These are phyloP conservation scores for Lotmaria passim DNA, from an alignment of 208 protist species.

Conservation along the genomic window DNA sequence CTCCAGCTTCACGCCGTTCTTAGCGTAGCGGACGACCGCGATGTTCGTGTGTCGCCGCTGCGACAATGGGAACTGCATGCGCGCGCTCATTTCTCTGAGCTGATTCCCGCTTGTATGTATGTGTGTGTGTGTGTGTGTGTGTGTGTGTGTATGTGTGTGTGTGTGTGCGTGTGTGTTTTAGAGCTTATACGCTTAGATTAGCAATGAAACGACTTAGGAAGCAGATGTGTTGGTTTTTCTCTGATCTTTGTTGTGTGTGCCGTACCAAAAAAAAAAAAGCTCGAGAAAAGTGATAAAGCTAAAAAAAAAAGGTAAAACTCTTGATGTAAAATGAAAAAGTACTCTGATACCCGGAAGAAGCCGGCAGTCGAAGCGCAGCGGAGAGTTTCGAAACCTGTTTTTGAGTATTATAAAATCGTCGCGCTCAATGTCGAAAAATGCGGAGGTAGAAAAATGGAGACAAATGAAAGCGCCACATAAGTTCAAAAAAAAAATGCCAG, in stretches of 20 bases:
- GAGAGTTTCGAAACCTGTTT: too few relatives aligned
- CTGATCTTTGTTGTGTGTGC: too few relatives aligned
- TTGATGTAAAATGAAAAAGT: too few relatives aligned
- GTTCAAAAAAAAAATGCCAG: too few relatives aligned
- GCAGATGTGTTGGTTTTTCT: too few relatives aligned
- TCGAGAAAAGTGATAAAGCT: too few relatives aligned
- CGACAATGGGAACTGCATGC: slow-evolving; percentile 86
- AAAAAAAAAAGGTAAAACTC: neutral
- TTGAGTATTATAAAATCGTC: too few relatives aligned
- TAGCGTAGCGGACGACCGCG: slow-evolving; percentile 82
- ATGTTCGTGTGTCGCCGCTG: slow-evolving; percentile 92
- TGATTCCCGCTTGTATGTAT: neutral
- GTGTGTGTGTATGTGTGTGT: neutral
- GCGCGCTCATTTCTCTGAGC: slow-evolving; percentile 88
- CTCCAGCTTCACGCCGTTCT: slow-evolving; percentile 85
- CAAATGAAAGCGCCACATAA: too few relatives aligned
- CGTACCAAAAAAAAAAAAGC: neutral
- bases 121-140: neutral
- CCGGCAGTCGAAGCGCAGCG: too few relatives aligned
- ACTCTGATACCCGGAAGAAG: too few relatives aligned
- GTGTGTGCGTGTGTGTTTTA: neutral
- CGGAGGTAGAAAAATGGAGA: too few relatives aligned
- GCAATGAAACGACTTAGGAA: slow-evolving; percentile 9
- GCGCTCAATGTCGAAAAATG: too few relatives aligned
- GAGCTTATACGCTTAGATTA: slow-evolving; percentile 12